Conservation (phyloP, 768 basidiomycete species). For the Kwoniella botswanensis region DNA sequence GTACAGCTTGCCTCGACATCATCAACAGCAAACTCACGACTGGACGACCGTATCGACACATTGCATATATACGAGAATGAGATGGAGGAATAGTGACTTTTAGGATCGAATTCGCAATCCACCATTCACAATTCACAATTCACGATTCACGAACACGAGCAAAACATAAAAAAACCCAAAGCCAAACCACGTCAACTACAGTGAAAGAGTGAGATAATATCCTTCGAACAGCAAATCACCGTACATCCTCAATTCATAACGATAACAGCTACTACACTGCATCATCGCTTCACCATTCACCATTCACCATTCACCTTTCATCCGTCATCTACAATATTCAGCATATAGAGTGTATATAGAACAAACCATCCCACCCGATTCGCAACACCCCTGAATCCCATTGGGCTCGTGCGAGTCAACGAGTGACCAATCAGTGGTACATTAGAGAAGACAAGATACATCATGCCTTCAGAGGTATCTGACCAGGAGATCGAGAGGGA, state of each 20-base stretch:
- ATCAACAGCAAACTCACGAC: no score
- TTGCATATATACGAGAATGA: no score
- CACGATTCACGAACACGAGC: no score
- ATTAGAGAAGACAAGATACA: neutral
- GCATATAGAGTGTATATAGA: neutral
- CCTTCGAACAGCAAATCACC: neutral
- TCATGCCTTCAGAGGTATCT: constrained; percentile 44
- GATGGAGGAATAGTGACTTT: no score
- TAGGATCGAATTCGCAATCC: no score
- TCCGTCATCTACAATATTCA: neutral
- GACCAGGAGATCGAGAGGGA: constrained; percentile 57
- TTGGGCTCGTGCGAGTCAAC: constrained; percentile 16
- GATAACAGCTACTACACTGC: neutral
- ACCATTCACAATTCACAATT: no score
- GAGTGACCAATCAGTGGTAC: neutral
- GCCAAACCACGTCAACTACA: constrained; percentile 5
- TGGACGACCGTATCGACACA: no score
- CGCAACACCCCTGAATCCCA: constrained; percentile 1
- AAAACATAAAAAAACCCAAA: neutral
- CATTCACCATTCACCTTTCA: neutral
- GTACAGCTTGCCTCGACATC: no score
- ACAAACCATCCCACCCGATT: neutral
- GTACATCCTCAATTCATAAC: neutral
- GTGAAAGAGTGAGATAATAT: neutral
- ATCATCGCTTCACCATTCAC: neutral